Conservation (phyloP, 495 filamentous ascomycete species). For the Parmelia sp. region DNA sequence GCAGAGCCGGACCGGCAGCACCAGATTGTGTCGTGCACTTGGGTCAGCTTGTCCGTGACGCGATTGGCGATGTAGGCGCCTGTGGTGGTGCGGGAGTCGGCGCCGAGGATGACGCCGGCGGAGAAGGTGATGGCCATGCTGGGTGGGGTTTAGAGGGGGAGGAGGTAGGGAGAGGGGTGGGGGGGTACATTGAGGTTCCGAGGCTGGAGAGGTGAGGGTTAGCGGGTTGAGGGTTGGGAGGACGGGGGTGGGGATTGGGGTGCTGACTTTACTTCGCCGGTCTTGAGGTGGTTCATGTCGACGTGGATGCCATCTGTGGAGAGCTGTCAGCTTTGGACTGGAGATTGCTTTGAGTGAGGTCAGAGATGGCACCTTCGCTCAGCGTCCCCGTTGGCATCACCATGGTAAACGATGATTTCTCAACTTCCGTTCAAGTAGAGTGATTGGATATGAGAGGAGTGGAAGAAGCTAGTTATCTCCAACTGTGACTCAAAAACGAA, state of each 20-base stretch:
- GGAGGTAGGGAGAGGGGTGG: constrained; percentile 13
- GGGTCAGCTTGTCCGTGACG: constrained; percentile 98
- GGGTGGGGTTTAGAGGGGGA: background rate
- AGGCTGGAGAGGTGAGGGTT: constrained; percentile 51
- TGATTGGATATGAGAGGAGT: background rate
- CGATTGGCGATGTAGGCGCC: constrained; percentile 98
- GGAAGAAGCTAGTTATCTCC: background rate
- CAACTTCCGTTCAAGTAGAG: background rate
- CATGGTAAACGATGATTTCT: constrained; percentile 9
- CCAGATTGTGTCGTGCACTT: constrained; percentile 98
- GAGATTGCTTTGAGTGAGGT: constrained; percentile 4
- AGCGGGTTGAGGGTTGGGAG: constrained; percentile 22
- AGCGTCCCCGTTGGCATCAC: constrained; percentile 54
- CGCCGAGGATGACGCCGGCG: constrained; percentile 91
- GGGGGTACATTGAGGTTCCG: constrained; percentile 85
- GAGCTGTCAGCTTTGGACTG: background rate
- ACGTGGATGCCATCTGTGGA: constrained; percentile 90
- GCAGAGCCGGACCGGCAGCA: constrained; percentile 96
- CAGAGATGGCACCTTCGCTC: constrained; percentile 54
- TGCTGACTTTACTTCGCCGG: constrained; percentile 81
- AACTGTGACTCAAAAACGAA: background rate
- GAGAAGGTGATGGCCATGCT: constrained; percentile 87
- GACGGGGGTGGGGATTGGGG: background rate
- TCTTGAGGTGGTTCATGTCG: constrained; percentile 94
- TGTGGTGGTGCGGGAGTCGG: constrained; percentile 97